phyloP scores from a whole-genome alignment of 2,329 filamentous ascomycete species.

The Colletotrichum theobromicola region DNA sequence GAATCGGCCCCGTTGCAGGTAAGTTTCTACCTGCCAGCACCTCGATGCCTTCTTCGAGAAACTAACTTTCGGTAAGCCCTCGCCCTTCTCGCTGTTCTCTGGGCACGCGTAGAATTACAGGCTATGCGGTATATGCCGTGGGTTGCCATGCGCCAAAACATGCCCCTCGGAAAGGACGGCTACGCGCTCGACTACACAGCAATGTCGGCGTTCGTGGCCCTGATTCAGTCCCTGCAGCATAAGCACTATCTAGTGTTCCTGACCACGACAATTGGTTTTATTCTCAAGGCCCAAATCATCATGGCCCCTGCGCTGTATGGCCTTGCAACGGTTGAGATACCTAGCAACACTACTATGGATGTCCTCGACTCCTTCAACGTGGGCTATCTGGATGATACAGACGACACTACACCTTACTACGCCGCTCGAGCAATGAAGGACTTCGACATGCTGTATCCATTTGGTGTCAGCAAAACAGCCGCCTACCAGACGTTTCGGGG shows the following conservation, averaged over 20 bases:
- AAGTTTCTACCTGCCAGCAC: background rate
- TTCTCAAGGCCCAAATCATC: background rate
- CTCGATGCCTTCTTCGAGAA: background rate
- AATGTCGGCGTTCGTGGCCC: background rate
- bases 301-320: conserved; percentile 2
- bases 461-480: background rate
- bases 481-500: background rate
- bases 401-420: background rate
- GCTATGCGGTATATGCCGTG: conserved; percentile 8
- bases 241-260: background rate
- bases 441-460: background rate
- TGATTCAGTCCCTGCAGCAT: background rate
- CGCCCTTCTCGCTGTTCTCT: background rate
- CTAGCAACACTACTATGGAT: background rate
- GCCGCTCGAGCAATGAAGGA: background rate
- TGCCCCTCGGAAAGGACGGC: background rate
- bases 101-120: conserved; percentile 5
- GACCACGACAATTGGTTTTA: background rate
- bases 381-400: background rate
- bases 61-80: background rate
- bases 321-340: background rate
- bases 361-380: background rate
- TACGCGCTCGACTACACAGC: background rate
- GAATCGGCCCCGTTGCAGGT: background rate
- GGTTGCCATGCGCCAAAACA: background rate